A percentile compares a stretch with the other conserved stretches of the same genome.
Evolutionary conservation across 2,329 filamentous ascomycete genomes (phyloP).

Genomic region (Knoxdaviesia proteae): DNA sequence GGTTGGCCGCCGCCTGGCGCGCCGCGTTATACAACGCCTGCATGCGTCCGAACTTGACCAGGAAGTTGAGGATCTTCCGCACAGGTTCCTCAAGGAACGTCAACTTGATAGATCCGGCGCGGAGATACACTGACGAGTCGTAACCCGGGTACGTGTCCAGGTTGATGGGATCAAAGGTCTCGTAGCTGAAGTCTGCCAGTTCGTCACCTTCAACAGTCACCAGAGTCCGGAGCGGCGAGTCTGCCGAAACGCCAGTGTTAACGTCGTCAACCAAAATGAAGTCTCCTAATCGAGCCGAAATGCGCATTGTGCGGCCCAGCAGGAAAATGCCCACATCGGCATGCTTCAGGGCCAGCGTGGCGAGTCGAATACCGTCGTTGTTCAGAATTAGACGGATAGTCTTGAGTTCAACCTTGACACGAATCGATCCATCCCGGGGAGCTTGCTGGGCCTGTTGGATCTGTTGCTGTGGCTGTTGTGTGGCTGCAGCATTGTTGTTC

Average conservation of each 20-base stretch:
- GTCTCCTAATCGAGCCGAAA: slow-evolving; percentile 72
- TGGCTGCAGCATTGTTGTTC: slow-evolving; percentile 10
- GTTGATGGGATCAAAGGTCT: slow-evolving; percentile 68
- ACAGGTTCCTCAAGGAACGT: slow-evolving; percentile 97
- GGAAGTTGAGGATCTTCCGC: slow-evolving; percentile 91
- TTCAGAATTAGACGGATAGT: slow-evolving; percentile 89
- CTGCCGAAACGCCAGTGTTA: slow-evolving; percentile 66
- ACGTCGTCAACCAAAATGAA: slow-evolving; percentile 82
- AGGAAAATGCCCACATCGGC: slow-evolving; percentile 83
- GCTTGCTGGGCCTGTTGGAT: background rate
- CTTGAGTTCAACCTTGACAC: slow-evolving; percentile 83
- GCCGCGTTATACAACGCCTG: slow-evolving; percentile 97
- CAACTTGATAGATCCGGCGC: slow-evolving; percentile 86
- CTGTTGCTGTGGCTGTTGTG: no score
- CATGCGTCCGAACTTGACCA: slow-evolving; percentile 99
- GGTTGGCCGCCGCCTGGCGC: slow-evolving; percentile 77
- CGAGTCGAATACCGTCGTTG: slow-evolving; percentile 87
- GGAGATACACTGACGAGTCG: slow-evolving; percentile 74
- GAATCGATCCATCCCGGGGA: slow-evolving; percentile 44
- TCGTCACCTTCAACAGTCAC: slow-evolving; percentile 92
- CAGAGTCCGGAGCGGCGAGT: slow-evolving; percentile 65
- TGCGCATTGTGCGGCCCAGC: slow-evolving; percentile 65
- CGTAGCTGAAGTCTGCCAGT: slow-evolving; percentile 89
- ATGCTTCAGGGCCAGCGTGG: slow-evolving; percentile 79
- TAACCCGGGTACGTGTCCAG: slow-evolving; percentile 69